Evolutionary conservation across 2,329 filamentous ascomycete species (phyloP).

Genomic region (Penicillium sp.): DNA sequence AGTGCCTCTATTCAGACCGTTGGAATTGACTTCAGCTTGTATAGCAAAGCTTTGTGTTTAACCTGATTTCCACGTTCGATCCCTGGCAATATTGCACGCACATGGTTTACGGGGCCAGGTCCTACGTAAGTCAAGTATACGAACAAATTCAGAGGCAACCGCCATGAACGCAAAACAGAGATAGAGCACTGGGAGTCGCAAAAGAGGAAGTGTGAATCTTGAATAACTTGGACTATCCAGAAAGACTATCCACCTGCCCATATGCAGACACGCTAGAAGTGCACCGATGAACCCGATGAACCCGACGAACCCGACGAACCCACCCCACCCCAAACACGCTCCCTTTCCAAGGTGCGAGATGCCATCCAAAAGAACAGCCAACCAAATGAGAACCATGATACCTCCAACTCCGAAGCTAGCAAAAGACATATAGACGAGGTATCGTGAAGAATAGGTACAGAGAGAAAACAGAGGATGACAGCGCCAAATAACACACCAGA

Average conservation of each 20-base stretch:
- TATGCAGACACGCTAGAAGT: slow-evolving; percentile 4
- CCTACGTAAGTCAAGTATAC: too few relatives aligned
- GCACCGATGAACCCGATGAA: slow-evolving; percentile 1
- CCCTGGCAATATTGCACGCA: too few relatives aligned
- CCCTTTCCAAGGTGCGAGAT: neutral
- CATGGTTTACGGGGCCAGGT: too few relatives aligned
- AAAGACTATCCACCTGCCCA: neutral
- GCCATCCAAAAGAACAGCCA: neutral
- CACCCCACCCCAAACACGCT: neutral
- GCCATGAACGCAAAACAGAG: too few relatives aligned
- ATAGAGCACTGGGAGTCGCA: too few relatives aligned
- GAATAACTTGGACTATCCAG: too few relatives aligned
- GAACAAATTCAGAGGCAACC: too few relatives aligned
- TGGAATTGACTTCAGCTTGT: too few relatives aligned
- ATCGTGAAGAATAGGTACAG: slow-evolving; percentile 1
- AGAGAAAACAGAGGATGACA: neutral
- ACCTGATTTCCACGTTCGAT: too few relatives aligned
- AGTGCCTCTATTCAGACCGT: too few relatives aligned
- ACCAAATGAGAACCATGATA: neutral
- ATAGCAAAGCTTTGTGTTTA: too few relatives aligned
- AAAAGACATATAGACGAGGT: slow-evolving; percentile 3
- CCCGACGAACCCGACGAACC: neutral
- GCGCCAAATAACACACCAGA: neutral
- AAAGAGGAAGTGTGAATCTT: too few relatives aligned
- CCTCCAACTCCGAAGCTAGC: slow-evolving; percentile 5